Evolutionary conservation across 2,329 filamentous ascomycete genomes (phyloP).

Genomic region (Teratosphaeria viscida): DNA sequence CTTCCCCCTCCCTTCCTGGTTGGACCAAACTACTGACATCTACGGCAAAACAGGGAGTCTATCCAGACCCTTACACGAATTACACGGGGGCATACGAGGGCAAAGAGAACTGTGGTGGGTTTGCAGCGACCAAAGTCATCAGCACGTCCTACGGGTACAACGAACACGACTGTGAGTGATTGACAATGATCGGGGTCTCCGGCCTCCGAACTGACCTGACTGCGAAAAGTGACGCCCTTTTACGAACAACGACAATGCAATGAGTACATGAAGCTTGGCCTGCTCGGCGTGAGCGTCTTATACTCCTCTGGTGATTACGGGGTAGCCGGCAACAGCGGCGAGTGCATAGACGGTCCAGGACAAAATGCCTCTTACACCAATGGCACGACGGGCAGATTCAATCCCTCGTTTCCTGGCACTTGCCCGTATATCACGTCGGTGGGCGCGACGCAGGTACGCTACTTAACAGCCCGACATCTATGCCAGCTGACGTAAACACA

Average conservation of each 20-base stretch:
- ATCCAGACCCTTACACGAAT: constrained; percentile 20
- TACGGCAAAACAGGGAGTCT: constrained; percentile 7
- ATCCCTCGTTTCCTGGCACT: constrained; percentile 36
- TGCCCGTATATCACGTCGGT: constrained; percentile 44
- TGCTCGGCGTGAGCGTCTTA: constrained; percentile 42
- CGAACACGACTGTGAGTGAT: constrained; percentile 32
- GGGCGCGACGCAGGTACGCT: constrained; percentile 27
- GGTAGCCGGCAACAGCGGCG: constrained; percentile 21
- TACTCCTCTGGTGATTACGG: constrained; percentile 41
- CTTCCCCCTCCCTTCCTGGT: too few relatives aligned
- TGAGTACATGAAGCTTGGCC: constrained; percentile 48
- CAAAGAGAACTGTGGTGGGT: constrained; percentile 36
- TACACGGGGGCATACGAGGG: constrained; percentile 28
- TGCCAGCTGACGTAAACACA: constrained; percentile 27
- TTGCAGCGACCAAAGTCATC: constrained; percentile 42
- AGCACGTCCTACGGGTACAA: constrained; percentile 45
- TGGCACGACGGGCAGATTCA: constrained; percentile 29
- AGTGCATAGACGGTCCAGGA: constrained; percentile 32
- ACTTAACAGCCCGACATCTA: neutral
- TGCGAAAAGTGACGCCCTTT: constrained; percentile 27
- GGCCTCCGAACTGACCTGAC: neutral
- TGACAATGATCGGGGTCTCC: neutral
- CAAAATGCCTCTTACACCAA: constrained; percentile 15
- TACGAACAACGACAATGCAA: constrained; percentile 45
- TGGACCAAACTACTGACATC: neutral